Conservation (phyloP, 495 filamentous ascomycete species). For the Glonium stellatum region DNA sequence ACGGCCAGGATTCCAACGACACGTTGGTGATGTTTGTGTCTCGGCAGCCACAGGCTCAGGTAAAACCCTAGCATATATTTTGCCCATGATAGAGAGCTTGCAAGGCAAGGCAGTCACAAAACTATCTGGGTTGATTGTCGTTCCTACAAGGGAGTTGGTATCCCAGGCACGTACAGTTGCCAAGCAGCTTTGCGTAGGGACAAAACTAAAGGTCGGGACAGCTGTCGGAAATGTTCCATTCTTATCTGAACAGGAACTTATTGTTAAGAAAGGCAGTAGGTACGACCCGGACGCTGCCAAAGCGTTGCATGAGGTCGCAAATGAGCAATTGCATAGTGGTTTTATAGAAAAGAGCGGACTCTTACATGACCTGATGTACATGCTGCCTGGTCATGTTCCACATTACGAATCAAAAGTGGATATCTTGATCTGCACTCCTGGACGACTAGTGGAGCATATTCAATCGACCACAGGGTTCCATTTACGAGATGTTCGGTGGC, state of each 20-base stretch:
- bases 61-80: constrained; percentile 82
- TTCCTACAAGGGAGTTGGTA: constrained; percentile 86
- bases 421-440: constrained; percentile 86
- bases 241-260: constrained; percentile 60
- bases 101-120: constrained; percentile 50
- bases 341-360: constrained; percentile 42
- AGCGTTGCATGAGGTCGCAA: constrained; percentile 31
- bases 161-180: constrained; percentile 69
- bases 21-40: constrained; percentile 71
- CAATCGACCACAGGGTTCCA: constrained; percentile 73
- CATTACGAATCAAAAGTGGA: constrained; percentile 65
- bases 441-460: constrained; percentile 85
- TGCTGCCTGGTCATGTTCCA: constrained; percentile 55
- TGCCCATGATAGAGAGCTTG: constrained; percentile 77
- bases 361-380: constrained; percentile 33
- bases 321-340: constrained; percentile 18
- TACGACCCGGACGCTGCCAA: constrained; percentile 52
- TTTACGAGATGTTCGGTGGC: constrained; percentile 68
- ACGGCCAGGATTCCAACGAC: constrained; percentile 48
- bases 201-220: constrained; percentile 65
- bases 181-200: constrained; percentile 58
- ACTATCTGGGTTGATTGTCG: constrained; percentile 69
- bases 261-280: constrained; percentile 56
- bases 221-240: constrained; percentile 74
- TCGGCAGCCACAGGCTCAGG: constrained; percentile 89